A percentile compares a stretch with the other conserved stretches of the same genome.
These are phyloP conservation scores for Mycena alexandri DNA, from an alignment of 768 basidiomycete genomes.

Conservation along the genomic window DNA sequence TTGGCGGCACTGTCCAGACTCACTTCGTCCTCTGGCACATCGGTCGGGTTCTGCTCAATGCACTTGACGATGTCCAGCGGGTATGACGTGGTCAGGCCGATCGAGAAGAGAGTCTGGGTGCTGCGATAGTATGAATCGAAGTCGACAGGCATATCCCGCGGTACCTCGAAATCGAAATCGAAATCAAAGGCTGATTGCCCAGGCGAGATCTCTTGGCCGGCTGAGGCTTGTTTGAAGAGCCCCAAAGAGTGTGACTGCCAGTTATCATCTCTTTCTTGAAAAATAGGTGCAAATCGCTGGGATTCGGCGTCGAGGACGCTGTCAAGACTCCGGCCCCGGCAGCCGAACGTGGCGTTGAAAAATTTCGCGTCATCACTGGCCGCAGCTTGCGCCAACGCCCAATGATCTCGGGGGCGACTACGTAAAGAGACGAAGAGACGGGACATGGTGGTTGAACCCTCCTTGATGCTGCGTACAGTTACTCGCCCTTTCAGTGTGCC, in stretches of 20 bases:
- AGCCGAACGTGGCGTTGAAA: background rate
- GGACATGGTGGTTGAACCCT: slow-evolving; percentile 23
- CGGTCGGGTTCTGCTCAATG: background rate
- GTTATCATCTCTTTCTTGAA: background rate
- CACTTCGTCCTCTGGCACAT: background rate
- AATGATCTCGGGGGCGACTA: background rate
- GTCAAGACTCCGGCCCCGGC: background rate
- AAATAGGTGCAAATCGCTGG: background rate
- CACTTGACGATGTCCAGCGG: slow-evolving; percentile 17
- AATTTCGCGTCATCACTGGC: slow-evolving; percentile 6
- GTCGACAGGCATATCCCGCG: background rate
- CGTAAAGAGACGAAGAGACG: background rate
- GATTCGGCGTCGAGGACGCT: background rate
- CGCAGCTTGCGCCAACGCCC: slow-evolving; percentile 13
- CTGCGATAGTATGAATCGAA: slow-evolving; percentile 23
- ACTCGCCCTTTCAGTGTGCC: slow-evolving; percentile 19
- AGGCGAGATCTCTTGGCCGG: background rate
- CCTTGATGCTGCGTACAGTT: slow-evolving; percentile 7
- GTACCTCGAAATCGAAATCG: slow-evolving; percentile 21
- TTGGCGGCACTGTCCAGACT: background rate
- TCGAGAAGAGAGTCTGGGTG: background rate
- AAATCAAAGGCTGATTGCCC: background rate
- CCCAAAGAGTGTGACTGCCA: background rate
- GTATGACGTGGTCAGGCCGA: slow-evolving; percentile 17
- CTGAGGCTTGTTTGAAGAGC: background rate